phyloP scores from a whole-genome alignment of 441 rosid genomes.

The Melastoma candidum region DNA sequence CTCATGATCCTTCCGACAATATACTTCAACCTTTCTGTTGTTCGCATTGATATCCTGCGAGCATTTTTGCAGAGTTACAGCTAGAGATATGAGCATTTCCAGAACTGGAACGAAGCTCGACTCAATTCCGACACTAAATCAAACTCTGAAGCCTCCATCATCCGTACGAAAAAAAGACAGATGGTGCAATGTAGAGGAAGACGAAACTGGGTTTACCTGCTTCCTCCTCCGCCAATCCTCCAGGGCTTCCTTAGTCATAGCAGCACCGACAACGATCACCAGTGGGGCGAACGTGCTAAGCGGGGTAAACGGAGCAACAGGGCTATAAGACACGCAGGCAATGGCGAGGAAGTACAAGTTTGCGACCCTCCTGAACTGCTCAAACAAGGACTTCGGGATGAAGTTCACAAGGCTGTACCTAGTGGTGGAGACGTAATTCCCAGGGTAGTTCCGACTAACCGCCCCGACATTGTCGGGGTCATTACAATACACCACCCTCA shows the following conservation, averaged over 20 bases:
- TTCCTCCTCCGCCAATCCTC: conserved; percentile 7
- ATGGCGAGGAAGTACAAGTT: conserved; percentile 15
- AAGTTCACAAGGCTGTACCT: conserved; percentile 3
- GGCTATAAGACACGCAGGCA: conserved; percentile 13
- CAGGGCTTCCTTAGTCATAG: conserved; percentile 15
- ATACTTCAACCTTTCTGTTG: conserved; percentile 9
- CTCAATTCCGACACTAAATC: too few relatives aligned
- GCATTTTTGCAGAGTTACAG: background rate
- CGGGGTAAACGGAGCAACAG: conserved; percentile 8
- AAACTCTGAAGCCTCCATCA: too few relatives aligned
- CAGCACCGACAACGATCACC: conserved; percentile 15
- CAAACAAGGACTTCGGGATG: conserved; percentile 16
- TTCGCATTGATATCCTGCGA: conserved; percentile 12
- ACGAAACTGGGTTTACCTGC: conserved; percentile 6
- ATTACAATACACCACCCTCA: conserved; percentile 15
- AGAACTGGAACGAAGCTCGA: too few relatives aligned
- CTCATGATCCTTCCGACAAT: background rate
- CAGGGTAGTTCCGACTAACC: background rate
- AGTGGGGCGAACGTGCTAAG: conserved; percentile 11
- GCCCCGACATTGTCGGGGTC: background rate
- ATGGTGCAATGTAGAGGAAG: too few relatives aligned
- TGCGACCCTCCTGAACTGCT: conserved; percentile 19
- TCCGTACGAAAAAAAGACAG: too few relatives aligned
- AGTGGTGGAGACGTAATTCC: conserved; percentile 15
- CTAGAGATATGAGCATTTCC: background rate